A percentile compares a stretch with the other conserved stretches of the same genome.
Evolutionary conservation across 1,284 basidiomycete genomes (phyloP).

Genomic region (Prillingera fragicola): DNA sequence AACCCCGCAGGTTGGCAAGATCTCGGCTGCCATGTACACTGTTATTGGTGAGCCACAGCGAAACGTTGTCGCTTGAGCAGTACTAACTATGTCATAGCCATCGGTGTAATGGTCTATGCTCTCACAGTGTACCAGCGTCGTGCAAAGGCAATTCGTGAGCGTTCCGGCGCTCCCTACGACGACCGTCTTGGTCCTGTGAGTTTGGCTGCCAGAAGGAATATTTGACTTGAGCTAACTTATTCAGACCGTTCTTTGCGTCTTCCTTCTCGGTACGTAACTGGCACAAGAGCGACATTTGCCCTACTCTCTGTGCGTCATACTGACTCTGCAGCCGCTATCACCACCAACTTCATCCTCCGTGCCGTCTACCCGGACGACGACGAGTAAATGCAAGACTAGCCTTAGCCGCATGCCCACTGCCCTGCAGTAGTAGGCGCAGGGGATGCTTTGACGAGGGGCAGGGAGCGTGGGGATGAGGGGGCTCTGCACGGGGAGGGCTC

Average conservation of each 20-base stretch:
- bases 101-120: conserved; percentile 95
- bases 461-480: too few species aligned
- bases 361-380: conserved; percentile 36
- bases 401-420: not conserved
- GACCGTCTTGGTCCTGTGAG: conserved; percentile 81
- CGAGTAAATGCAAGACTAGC: not conserved
- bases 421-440: too few species aligned
- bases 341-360: conserved; percentile 78
- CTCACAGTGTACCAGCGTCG: conserved; percentile 95
- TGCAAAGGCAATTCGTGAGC: conserved; percentile 82
- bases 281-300: not conserved
- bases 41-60: conserved; percentile 40
- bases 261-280: conserved; percentile 63
- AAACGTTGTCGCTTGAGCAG: not conserved
- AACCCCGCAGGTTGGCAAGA: conserved; percentile 41
- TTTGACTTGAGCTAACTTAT: conserved; percentile 1
- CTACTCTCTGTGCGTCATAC: conserved; percentile 6
- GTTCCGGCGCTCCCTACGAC: conserved; percentile 92
- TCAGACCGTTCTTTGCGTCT: conserved; percentile 79
- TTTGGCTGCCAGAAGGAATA: too few species aligned
- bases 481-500: too few species aligned
- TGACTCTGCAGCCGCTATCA: conserved; percentile 63
- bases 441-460: too few species aligned
- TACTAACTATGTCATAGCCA: conserved; percentile 55
- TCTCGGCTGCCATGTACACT: conserved; percentile 49